Percentiles rank a stretch among this genome's conserved stretches.
Conservation (phyloP, 257 asterid species). For the Lantana camara region DNA sequence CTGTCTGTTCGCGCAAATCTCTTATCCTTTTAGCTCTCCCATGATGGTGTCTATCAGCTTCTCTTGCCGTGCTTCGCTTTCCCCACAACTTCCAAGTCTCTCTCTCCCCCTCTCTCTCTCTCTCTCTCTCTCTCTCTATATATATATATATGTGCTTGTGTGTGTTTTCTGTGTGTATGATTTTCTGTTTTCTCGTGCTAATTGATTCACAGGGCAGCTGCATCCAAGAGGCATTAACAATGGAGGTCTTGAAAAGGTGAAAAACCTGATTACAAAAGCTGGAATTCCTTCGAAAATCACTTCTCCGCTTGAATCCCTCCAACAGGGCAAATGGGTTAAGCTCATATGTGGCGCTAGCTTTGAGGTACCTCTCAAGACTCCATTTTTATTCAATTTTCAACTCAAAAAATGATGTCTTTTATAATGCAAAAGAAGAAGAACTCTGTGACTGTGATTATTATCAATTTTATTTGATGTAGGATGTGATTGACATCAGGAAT, state of each 20-base stretch:
- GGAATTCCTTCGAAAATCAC: conserved; percentile 57
- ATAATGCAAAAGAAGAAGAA: too few relatives aligned
- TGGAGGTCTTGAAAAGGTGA: conserved; percentile 53
- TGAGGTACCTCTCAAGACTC: conserved; percentile 49
- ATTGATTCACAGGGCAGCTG: conserved; percentile 38
- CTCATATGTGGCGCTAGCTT: conserved; percentile 97
- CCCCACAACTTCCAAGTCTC: conserved; percentile 36
- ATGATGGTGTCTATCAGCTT: conserved; percentile 44
- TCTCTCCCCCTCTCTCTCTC: conserved; percentile 13
- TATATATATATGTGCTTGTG: not conserved
- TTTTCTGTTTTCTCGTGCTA: not conserved
- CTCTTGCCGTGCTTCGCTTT: conserved; percentile 48
- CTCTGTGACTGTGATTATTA: conserved; percentile 1
- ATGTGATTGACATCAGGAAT: conserved; percentile 84
- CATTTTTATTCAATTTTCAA: not conserved
- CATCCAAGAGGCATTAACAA: conserved; percentile 36
- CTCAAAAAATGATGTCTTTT: too few relatives aligned
- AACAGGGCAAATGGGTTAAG: conserved; percentile 86
- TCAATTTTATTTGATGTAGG: conserved; percentile 44
- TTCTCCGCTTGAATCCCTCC: conserved; percentile 70
- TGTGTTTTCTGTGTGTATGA: not conserved
- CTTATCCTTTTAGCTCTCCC: conserved; percentile 1
- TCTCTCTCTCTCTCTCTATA: too few relatives aligned
- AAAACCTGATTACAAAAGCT: conserved; percentile 39
- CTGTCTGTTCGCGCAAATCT: not conserved